phyloP scores from a whole-genome alignment of 305 asterid species.

The Fraxinus greggii region DNA sequence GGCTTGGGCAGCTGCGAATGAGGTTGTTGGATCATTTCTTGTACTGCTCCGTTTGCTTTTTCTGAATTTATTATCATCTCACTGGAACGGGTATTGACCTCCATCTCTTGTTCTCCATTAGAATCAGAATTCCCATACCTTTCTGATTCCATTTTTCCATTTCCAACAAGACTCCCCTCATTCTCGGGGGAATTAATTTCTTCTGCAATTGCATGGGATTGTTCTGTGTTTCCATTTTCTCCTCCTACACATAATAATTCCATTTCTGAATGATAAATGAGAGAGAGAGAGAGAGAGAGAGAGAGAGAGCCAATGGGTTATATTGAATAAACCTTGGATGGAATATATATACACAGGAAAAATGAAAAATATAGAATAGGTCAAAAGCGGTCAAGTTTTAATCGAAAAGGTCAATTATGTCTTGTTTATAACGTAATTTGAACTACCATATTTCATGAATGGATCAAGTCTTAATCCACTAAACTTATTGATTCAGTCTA shows the following conservation, averaged over 20 bases:
- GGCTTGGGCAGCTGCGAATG: conserved; percentile 73
- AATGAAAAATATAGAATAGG: background rate
- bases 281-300: conserved; percentile 24
- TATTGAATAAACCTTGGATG: conserved; percentile 14
- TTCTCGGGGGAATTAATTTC: background rate
- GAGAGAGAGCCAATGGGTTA: conserved; percentile 22
- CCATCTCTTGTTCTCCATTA: background rate
- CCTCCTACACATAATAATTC: conserved; percentile 23
- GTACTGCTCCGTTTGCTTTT: background rate
- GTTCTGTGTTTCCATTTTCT: background rate
- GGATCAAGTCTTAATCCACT: background rate
- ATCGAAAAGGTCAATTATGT: background rate
- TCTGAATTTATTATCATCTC: background rate
- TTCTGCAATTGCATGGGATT: background rate
- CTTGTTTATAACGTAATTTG: background rate
- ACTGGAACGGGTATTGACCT: background rate
- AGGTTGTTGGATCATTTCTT: conserved; percentile 41
- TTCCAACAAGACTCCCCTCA: background rate
- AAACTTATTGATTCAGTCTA: background rate
- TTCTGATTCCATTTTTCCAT: background rate
- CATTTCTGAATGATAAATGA: background rate
- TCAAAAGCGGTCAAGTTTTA: background rate
- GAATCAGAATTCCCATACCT: background rate
- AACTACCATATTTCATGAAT: background rate
- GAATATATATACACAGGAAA: conserved; percentile 1